Base-by-base conservation (phyloP, 1,284 basidiomycete species). In the Coriolopsis trogii region DNA sequence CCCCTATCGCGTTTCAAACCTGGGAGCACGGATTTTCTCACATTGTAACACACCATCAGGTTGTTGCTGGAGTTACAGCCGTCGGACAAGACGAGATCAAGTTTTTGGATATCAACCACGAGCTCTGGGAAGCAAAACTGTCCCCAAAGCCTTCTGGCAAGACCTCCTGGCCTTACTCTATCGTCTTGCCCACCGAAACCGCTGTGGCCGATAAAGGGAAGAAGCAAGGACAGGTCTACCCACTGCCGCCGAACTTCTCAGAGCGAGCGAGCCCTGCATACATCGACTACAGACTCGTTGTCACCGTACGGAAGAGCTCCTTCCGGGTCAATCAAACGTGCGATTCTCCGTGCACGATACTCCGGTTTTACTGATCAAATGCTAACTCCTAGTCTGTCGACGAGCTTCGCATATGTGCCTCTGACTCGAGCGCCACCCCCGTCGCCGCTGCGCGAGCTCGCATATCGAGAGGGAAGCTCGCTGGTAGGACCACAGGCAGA, bases 251-350 rank as follows among this genome's bases (percentile, higher is more conserved):
- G 4, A 72, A 63, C 12, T 73, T 73, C 56, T 66, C 68, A 18
- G 73, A 74, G 55, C 63, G 70, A 13, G 72, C 70, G 1, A 70
- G 69, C 29, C 63, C 71, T 3, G 67, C 63, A 9, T 74, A 75
- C 39, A 64, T 75, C 43, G 72, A 74, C 50, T 75, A 75, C 60
- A 70, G 69, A 58, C 47, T 74, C 16, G 51, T 65, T 8, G 68
- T 69, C 18, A 71, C 68, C 6, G 64, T 74, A n/a, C 64, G 63
- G 21, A 62, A 69, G 26, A 63, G 67, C 8, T 45, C 62, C 2
- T 62, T 72, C 41, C 64, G 62, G 51, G 65, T 70, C 18, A 66
- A 72, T 49, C 65, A 67, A 47, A 67, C 61, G 71, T 72, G 52
- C 28, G 65, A 56, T 18, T 20, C 18, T 8, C 18, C 12, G 15